Evolutionary conservation across 176 grass and related monocot species (phyloP), one percentile per base, ranked within the genome.

Genomic region (Musa itinerans): DNA sequence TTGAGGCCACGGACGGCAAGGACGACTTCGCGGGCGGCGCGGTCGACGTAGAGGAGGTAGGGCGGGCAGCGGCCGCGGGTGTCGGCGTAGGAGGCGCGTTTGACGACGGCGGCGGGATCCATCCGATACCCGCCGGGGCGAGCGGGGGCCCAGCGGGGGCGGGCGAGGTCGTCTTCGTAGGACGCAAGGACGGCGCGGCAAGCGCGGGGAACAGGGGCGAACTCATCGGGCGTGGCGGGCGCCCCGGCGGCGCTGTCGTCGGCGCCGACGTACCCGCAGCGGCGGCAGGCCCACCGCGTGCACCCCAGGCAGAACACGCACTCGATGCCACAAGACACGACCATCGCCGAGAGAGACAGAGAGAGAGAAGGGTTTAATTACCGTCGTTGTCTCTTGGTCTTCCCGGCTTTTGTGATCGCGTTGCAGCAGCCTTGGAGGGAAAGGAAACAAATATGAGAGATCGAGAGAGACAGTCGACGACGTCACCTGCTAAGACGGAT

Each of bases 171-270:
- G 8, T 76, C 15, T 19, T 99, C 95, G 81, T 89, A 92, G 65
- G 87, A 65, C 51, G 95, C 91, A 57, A 99, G 89, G 72, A 99
- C 81, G 79, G 79, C 52, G 70, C 85, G 86, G 84, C 88, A 99
- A 65, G 93, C 63, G 68, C 95, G 90, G 53, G 95, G 95, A 65
- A 99, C 78, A 50, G 84, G 76, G 27, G 89, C 86, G 91, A 99
- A 92, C 49, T 99, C 95, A 0, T 53, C 86, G 2, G 74, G 8
- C 2, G 76, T 15, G 53, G 91, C 95, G 54, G 81, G 25, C 1
- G 88, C 91, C 95, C 91, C 95, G 24, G 88, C 71, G 88, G 91
- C 96, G 81, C 96, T 99, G 86, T 99, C 96, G 91, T 99, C 93
- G 16, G 89, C 88, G 54, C 96, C 96, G 76, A 89, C 84, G 91